phyloP scores from a whole-genome alignment of 139 green algal species.

The Dunaliella primolecta region DNA sequence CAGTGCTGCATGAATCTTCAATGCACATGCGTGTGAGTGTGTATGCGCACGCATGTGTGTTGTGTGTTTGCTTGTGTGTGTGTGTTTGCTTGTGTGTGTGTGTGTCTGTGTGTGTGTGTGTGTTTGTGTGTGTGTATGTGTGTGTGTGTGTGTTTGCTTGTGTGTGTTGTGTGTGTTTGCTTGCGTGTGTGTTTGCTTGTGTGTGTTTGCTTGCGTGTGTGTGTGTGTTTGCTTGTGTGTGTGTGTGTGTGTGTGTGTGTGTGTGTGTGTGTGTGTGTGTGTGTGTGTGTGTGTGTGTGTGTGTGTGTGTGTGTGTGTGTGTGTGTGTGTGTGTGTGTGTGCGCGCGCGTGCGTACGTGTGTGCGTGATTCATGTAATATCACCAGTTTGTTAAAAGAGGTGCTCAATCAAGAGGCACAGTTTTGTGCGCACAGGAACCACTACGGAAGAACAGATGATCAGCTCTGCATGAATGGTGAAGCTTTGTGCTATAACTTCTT shows the following conservation, averaged over 20 bases:
- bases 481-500: too few relatives aligned
- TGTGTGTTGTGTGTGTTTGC: slow-evolving; percentile 11
- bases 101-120: not conserved
- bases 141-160: slow-evolving; percentile 9
- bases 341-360: too few relatives aligned
- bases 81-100: not conserved
- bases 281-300: too few relatives aligned
- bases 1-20: not conserved
- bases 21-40: not conserved
- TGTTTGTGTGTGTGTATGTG: not conserved
- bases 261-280: not conserved
- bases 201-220: slow-evolving; percentile 5
- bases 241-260: slow-evolving; percentile 1
- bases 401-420: too few relatives aligned
- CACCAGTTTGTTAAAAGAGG: too few relatives aligned
- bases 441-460: too few relatives aligned
- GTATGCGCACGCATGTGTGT: not conserved
- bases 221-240: slow-evolving; percentile 8
- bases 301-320: too few relatives aligned
- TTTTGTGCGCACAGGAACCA: too few relatives aligned
- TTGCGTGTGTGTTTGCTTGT: not conserved
- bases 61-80: too few relatives aligned
- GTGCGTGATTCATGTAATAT: too few relatives aligned
- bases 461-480: too few relatives aligned
- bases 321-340: too few relatives aligned